phyloP scores from a whole-genome alignment of 2,329 filamentous ascomycete genomes.

The Fusarium sulawesiense region DNA sequence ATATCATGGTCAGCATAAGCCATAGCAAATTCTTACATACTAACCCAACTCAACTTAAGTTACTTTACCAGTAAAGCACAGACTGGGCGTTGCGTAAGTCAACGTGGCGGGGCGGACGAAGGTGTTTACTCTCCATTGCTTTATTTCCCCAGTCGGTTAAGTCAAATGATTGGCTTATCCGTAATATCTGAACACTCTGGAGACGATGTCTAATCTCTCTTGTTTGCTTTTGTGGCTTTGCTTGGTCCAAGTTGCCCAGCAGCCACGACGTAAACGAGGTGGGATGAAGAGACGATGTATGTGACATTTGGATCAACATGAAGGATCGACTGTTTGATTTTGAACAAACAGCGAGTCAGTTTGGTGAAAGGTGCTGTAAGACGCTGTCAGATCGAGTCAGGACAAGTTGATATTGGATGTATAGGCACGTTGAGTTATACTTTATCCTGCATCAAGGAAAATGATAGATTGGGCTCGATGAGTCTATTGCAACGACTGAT shows the following conservation, averaged over 20 bases:
- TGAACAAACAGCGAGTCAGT: background rate
- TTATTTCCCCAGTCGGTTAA: background rate
- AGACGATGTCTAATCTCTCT: constrained; percentile 6
- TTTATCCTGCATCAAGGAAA: background rate
- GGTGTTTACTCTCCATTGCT: background rate
- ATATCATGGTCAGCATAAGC: background rate
- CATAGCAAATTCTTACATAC: constrained; percentile 2
- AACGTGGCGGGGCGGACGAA: constrained; percentile 22
- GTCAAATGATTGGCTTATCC: constrained; percentile 16
- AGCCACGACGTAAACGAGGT: constrained; percentile 15
- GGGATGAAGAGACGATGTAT: background rate
- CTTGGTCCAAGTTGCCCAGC: constrained; percentile 15
- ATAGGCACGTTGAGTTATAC: background rate
- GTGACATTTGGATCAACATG: constrained; percentile 30
- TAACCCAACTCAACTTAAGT: background rate
- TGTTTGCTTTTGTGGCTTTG: constrained; percentile 4
- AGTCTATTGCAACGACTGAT: background rate
- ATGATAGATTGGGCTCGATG: background rate
- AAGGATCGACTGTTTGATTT: constrained; percentile 5
- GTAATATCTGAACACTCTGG: constrained; percentile 6
- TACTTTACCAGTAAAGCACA: constrained; percentile 16
- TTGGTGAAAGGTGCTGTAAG: background rate
- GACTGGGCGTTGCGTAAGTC: constrained; percentile 25
- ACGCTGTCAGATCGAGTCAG: background rate
- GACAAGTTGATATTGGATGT: background rate